Evolutionary conservation across 176 grass and related monocot species (phyloP), one percentile per base, ranked within the genome.

Genomic region (Leersia perrieri): DNA sequence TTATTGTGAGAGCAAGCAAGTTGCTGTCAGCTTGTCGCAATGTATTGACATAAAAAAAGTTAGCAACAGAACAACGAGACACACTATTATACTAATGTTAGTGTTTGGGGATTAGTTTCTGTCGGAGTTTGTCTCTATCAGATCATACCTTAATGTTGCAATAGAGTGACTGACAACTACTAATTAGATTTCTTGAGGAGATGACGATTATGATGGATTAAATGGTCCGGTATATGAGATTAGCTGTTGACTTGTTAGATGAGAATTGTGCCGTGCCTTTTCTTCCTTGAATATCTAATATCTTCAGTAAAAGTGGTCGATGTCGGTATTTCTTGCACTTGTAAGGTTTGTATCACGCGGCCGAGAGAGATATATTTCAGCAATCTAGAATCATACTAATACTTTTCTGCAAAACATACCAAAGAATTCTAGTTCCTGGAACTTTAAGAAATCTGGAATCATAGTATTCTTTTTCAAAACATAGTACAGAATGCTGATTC

Each of bases 1-100:
- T 39, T 63, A 77, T 82, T 82, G 74, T 64, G 25, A 47, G 29
- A 75, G 64, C 41, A 47, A 41, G 40, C 33, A 51, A 61, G 38
- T 81, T 35, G 72, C 55, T 72, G 72, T 71, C 66, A 71, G 55
- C 31, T 61, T 70, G 74, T 28, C 38, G 39, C 65, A 40, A 44
- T 41, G 45, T 65, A 32, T 63, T 20, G 32, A 11, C 35, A 33
- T 72, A 30, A 65, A 63, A 16, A 7, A 40, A 42, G 18, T 33
- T 18, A 0, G 78, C 67, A 34, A 67, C 57, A 6, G 9, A 14
- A 68, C 32, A 16, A 15, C 26, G 29, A 13, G 35, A 30, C 36
- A 16, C 77, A 28, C 45, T 73, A 34, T 60, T 72, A 53, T 66
- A 6, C 2, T 53, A 53, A 2, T 27, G 34, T 25, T 42, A 31